Evolutionary conservation across 1,139 yeast species (phyloP).

Genomic region (Ashbya aceris): DNA sequence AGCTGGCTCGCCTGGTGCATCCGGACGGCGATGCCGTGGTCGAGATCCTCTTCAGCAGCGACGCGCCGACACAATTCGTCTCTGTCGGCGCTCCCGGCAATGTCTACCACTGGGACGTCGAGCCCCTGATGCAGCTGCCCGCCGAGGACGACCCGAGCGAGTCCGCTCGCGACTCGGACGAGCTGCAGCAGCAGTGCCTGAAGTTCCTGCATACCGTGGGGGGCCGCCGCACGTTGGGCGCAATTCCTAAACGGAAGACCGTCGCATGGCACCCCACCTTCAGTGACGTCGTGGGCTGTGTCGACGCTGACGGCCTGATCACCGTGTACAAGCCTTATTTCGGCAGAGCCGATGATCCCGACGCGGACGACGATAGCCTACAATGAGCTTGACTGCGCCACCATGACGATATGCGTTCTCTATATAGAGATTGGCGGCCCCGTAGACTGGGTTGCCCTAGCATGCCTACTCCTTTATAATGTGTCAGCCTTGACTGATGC

Average conservation of each 20-base stretch:
- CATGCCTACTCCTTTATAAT: too few species aligned
- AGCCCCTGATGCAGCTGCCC: constrained; percentile 19
- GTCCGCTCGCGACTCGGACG: constrained; percentile 14
- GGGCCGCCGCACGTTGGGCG: constrained; percentile 19
- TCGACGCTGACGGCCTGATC: constrained; percentile 25
- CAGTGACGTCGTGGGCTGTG: constrained; percentile 21
- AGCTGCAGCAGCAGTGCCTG: constrained; percentile 24
- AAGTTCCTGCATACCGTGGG: constrained; percentile 29
- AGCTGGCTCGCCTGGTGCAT: constrained; percentile 22
- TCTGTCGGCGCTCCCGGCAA: constrained; percentile 28
- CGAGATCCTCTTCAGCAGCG: constrained; percentile 24
- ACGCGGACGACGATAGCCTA: constrained; percentile 2
- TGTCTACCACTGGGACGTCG: constrained; percentile 29
- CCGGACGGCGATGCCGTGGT: constrained; percentile 27
- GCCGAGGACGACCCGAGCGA: constrained; percentile 20
- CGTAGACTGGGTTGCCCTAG: too few species aligned
- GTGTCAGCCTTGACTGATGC: too few species aligned
- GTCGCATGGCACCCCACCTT: constrained; percentile 23
- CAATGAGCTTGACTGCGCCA: too few species aligned
- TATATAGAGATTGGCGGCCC: too few species aligned
- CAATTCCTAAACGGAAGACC: constrained; percentile 16
- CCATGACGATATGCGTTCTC: too few species aligned
- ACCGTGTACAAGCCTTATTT: constrained; percentile 26
- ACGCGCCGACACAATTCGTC: constrained; percentile 24
- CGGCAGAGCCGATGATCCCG: constrained; percentile 18